These are phyloP conservation scores for Plasmopara viticola DNA, from an alignment of 352 stramenopile species.

Conservation along the genomic window DNA sequence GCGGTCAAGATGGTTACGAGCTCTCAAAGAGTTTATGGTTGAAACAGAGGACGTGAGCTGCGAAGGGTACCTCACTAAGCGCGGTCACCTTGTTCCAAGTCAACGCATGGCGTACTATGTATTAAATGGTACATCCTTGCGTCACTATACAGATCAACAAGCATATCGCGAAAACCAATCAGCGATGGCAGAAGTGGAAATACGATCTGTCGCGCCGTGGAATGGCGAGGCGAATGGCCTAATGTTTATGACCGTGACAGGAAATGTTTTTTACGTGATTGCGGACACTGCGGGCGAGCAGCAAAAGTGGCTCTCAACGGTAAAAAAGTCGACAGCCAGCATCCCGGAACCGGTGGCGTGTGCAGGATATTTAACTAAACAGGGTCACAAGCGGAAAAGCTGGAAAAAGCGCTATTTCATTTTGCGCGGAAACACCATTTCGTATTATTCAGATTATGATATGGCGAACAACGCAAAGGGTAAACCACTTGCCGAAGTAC, in stretches of 20 bases:
- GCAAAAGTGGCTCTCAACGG: constrained; percentile 77
- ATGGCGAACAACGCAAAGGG: constrained; percentile 75
- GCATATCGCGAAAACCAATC: constrained; percentile 83
- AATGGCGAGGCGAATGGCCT: constrained; percentile 75
- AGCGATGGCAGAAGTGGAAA: constrained; percentile 79
- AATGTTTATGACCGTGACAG: constrained; percentile 83
- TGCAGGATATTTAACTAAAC: constrained; percentile 83
- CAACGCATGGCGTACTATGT: constrained; percentile 85
- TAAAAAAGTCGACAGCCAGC: constrained; percentile 61
- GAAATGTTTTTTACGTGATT: constrained; percentile 80
- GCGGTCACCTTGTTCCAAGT: constrained; percentile 80
- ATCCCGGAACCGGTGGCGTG: constrained; percentile 72
- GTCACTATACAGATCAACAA: constrained; percentile 76
- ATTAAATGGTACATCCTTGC: constrained; percentile 70
- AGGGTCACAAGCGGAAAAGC: constrained; percentile 87
- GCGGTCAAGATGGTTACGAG: constrained; percentile 70
- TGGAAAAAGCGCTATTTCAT: constrained; percentile 90
- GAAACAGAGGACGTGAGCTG: constrained; percentile 81
- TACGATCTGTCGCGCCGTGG: constrained; percentile 68
- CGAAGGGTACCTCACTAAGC: constrained; percentile 83
- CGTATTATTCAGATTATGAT: constrained; percentile 85
- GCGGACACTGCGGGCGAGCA: constrained; percentile 68
- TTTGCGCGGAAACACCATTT: constrained; percentile 60
- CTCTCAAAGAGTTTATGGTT: constrained; percentile 80
- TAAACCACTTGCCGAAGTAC: constrained; percentile 72